Conservation (phyloP, 2,329 filamentous ascomycete species). For the Ampelomyces quisqualis region DNA sequence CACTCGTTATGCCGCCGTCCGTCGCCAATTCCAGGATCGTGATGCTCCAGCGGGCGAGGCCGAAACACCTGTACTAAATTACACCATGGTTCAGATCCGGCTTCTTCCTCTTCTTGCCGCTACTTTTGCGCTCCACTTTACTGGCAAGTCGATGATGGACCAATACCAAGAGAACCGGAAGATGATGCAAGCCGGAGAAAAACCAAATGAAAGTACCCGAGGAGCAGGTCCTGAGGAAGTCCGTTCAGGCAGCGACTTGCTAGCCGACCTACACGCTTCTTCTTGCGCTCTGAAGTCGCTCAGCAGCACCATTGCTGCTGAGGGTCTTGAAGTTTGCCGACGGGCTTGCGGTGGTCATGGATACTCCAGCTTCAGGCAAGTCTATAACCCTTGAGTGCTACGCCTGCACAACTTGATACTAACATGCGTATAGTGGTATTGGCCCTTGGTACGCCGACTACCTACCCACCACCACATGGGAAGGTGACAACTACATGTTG, state of each 20-base stretch:
- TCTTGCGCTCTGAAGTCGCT: conserved; percentile 75
- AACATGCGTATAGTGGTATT: conserved; percentile 58
- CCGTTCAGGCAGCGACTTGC: conserved; percentile 63
- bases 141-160: conserved; percentile 72
- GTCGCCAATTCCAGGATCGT: conserved; percentile 75
- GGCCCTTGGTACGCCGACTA: conserved; percentile 75
- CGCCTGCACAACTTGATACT: conserved; percentile 3
- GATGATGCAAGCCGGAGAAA: conserved; percentile 51
- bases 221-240: conserved; percentile 68
- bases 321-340: conserved; percentile 73
- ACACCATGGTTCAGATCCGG: conserved; percentile 77
- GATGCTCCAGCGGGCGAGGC: conserved; percentile 62
- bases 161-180: conserved; percentile 72
- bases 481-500: conserved; percentile 81
- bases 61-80: conserved; percentile 76
- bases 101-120: conserved; percentile 71
- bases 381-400: not conserved
- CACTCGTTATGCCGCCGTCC: conserved; percentile 70
- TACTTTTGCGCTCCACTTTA: conserved; percentile 78
- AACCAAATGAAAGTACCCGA: conserved; percentile 48
- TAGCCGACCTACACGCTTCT: conserved; percentile 74
- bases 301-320: conserved; percentile 69
- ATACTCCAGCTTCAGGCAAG: conserved; percentile 64
- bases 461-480: conserved; percentile 70
- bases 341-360: conserved; percentile 77